phyloP scores from a whole-genome alignment of 2,329 filamentous ascomycete genomes.

The Trichoderma pleuroti region DNA sequence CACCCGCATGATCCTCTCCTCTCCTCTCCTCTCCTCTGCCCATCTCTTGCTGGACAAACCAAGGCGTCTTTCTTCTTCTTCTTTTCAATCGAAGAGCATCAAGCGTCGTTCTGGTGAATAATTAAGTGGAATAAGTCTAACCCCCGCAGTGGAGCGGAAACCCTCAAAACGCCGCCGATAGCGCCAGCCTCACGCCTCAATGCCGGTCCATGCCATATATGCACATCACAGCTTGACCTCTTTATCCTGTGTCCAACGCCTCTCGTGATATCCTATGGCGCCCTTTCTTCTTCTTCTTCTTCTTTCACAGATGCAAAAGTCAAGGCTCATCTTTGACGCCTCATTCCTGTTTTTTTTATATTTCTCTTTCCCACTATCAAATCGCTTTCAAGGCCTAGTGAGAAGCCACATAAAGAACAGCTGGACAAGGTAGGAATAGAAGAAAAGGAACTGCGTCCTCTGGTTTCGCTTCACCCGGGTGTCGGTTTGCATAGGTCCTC shows the following conservation, averaged over 20 bases:
- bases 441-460: slow-evolving; percentile 86
- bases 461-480: slow-evolving; percentile 82
- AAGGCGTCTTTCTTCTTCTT: background rate
- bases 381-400: slow-evolving; percentile 39
- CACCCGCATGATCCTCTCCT: background rate
- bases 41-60: background rate
- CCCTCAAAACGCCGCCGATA: background rate
- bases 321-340: background rate
- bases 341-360: background rate
- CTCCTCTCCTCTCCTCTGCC: background rate
- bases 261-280: background rate
- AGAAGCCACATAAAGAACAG: slow-evolving; percentile 88
- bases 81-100: background rate
- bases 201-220: background rate
- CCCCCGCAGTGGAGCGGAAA: slow-evolving; percentile 12
- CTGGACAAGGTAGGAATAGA: slow-evolving; percentile 93
- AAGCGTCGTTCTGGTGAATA: background rate
- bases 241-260: background rate
- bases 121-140: slow-evolving; percentile 6
- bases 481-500: slow-evolving; percentile 64
- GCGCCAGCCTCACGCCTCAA: background rate
- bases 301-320: background rate
- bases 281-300: background rate
- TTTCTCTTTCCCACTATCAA: background rate
- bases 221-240: background rate